Evolutionary conservation across 2,329 filamentous ascomycete species (phyloP).

Genomic region (Colletotrichum sp.): DNA sequence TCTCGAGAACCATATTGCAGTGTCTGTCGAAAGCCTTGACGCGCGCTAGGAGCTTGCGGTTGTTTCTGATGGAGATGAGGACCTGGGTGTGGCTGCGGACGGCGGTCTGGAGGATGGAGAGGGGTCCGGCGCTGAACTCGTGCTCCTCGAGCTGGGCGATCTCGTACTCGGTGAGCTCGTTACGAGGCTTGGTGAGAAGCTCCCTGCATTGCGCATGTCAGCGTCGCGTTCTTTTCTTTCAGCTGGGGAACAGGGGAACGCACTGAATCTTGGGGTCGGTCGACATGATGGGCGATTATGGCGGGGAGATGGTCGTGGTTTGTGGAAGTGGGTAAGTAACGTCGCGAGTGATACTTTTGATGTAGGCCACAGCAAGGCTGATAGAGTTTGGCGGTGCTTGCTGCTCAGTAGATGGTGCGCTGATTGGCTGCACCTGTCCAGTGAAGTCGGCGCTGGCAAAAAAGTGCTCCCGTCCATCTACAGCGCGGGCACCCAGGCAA

Average conservation of each 20-base stretch:
- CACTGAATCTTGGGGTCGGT: slow-evolving; percentile 76
- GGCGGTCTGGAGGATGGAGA: slow-evolving; percentile 96
- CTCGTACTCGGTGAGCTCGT: slow-evolving; percentile 93
- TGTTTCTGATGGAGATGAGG: slow-evolving; percentile 96
- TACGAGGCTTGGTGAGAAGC: slow-evolving; percentile 85
- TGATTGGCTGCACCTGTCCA: slow-evolving; percentile 13
- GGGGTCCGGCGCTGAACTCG: slow-evolving; percentile 57
- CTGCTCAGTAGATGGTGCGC: neutral
- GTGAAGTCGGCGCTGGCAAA: slow-evolving; percentile 17
- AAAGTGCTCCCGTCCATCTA: neutral
- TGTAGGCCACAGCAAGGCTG: slow-evolving; percentile 35
- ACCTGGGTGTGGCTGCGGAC: slow-evolving; percentile 95
- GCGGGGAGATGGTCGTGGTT: slow-evolving; percentile 20
- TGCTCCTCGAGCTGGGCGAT: slow-evolving; percentile 73
- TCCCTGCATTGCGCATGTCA: slow-evolving; percentile 64
- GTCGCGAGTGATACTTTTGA: slow-evolving; percentile 8
- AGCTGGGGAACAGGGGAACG: slow-evolving; percentile 28
- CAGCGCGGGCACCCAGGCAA: neutral
- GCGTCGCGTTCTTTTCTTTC: slow-evolving; percentile 11
- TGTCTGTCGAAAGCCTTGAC: slow-evolving; percentile 99
- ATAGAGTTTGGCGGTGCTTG: slow-evolving; percentile 24
- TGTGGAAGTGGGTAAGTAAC: neutral
- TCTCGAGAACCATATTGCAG: slow-evolving; percentile 99
- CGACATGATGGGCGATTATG: slow-evolving; percentile 21
- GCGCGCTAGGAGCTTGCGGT: slow-evolving; percentile 94